A percentile compares a stretch with the other conserved stretches of the same genome.
Conservation (phyloP, 2,329 filamentous ascomycete species). For the Alternaria panax region DNA sequence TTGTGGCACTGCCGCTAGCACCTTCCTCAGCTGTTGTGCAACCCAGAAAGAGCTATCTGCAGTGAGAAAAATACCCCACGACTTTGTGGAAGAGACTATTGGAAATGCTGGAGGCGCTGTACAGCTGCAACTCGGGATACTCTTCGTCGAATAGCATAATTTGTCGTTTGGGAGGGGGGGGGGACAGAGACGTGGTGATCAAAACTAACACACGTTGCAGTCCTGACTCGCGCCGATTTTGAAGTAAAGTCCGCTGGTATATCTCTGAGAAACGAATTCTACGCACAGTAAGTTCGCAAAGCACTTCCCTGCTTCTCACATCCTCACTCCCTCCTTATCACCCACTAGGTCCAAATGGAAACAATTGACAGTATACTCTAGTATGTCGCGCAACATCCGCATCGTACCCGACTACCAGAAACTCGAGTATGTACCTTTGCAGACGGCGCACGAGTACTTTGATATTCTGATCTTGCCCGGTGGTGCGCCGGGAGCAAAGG, state of each 20-base stretch:
- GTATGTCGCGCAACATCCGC: conserved; percentile 49
- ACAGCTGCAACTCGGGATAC: too few species aligned
- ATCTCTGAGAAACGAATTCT: conserved; percentile 40
- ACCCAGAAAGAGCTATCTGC: too few species aligned
- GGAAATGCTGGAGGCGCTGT: too few species aligned
- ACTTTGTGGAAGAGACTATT: too few species aligned
- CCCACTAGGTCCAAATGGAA: not conserved
- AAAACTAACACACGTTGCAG: conserved; percentile 18
- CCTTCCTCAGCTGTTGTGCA: not conserved
- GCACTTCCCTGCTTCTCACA: not conserved
- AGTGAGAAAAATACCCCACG: too few species aligned
- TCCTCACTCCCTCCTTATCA: rapidly evolving
- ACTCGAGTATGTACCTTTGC: conserved; percentile 22
- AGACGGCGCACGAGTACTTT: conserved; percentile 26
- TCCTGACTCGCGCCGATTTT: conserved; percentile 50
- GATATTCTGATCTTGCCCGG: conserved; percentile 51
- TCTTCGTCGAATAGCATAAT: too few species aligned
- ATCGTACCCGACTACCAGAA: conserved; percentile 46
- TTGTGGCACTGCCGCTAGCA: not conserved
- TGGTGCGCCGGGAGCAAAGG: conserved; percentile 49
- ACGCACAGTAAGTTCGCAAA: conserved; percentile 38
- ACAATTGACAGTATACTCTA: conserved; percentile 11
- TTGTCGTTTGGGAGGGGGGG: too few species aligned
- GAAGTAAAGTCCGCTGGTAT: conserved; percentile 48
- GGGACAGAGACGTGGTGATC: not conserved